Conservation (phyloP, 768 basidiomycete species). For the Mycena belliarum region DNA sequence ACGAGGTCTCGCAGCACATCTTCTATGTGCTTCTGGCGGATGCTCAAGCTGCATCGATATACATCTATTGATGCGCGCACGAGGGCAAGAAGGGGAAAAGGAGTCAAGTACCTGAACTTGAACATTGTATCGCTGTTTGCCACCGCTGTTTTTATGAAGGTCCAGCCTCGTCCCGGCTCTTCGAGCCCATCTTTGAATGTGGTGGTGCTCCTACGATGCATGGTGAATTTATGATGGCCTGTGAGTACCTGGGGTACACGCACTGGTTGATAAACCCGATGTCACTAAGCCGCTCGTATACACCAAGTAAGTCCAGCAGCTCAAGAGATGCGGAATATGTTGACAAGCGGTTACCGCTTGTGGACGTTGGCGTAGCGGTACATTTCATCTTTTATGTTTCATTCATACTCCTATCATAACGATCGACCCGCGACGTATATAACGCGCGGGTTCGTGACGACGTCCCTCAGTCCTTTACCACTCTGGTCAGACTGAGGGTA, state of each 20-base stretch:
- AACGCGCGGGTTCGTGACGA: no score
- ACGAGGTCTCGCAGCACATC: not conserved
- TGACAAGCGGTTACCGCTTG: no score
- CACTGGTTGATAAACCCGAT: slow-evolving; percentile 2
- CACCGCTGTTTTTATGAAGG: not conserved
- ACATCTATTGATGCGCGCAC: not conserved
- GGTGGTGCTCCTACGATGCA: not conserved
- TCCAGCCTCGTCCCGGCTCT: not conserved
- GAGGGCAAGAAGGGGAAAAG: not conserved
- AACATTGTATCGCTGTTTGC: not conserved
- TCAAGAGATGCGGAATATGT: not conserved
- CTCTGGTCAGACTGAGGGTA: no score
- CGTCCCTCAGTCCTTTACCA: no score
- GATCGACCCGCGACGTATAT: no score
- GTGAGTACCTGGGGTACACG: not conserved
- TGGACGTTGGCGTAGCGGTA: no score
- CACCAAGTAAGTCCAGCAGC: not conserved
- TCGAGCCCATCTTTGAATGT: not conserved
- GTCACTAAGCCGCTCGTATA: slow-evolving; percentile 3
- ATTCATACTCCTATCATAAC: no score
- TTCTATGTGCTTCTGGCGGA: slow-evolving; percentile 3
- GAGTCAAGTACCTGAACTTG: not conserved
- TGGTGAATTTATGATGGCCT: no score
- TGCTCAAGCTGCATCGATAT: not conserved
- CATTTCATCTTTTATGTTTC: no score